These are phyloP conservation scores for Mariannaea sp. DNA, from an alignment of 2,329 filamentous ascomycete species.

Conservation along the genomic window DNA sequence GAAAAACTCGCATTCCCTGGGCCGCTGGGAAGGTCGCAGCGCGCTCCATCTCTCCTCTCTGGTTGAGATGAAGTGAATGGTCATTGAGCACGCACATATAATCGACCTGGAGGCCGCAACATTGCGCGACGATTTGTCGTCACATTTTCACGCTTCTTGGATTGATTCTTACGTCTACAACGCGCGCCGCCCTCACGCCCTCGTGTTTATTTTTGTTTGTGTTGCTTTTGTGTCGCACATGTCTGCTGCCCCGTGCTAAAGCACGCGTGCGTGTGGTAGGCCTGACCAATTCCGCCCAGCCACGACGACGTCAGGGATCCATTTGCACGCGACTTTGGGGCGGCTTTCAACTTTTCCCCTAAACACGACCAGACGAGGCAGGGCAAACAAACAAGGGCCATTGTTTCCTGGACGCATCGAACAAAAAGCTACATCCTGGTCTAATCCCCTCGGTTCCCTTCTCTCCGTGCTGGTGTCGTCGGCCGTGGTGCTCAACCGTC, in stretches of 20 bases:
- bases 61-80: conserved; percentile 15
- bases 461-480: background rate
- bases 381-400: conserved; percentile 15
- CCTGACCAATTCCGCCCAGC: conserved; percentile 31
- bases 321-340: conserved; percentile 25
- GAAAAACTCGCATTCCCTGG: conserved; percentile 35
- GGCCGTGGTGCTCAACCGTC: conserved; percentile 6
- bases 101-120: conserved; percentile 19
- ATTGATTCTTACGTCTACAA: background rate
- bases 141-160: background rate
- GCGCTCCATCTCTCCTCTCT: conserved; percentile 15
- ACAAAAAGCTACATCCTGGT: background rate
- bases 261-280: conserved; percentile 27
- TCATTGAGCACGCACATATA: conserved; percentile 3
- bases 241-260: conserved; percentile 18
- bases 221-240: conserved; percentile 21
- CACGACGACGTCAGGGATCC: conserved; percentile 29
- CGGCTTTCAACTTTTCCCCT: conserved; percentile 5
- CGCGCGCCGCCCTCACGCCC: background rate
- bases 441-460: conserved; percentile 1
- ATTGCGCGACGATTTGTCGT: conserved; percentile 13
- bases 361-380: conserved; percentile 19
- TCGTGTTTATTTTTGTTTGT: conserved; percentile 10
- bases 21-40: conserved; percentile 14
- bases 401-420: background rate